phyloP scores from a whole-genome alignment of 148 eudicot species.

The Dianthus caryophyllus region DNA sequence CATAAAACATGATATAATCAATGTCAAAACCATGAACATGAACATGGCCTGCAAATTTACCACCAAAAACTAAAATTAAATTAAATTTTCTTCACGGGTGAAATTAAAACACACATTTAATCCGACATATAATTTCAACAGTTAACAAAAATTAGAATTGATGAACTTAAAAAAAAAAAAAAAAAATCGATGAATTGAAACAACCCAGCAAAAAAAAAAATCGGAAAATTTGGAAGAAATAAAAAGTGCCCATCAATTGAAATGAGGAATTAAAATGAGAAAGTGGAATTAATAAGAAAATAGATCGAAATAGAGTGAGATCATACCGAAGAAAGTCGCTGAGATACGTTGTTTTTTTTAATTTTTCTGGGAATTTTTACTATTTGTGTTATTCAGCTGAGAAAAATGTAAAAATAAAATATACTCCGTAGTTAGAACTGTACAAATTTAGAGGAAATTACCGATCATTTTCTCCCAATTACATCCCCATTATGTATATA shows the following conservation, averaged over 20 bases:
- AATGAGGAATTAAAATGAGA: neutral
- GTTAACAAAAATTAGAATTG: neutral
- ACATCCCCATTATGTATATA: too few relatives aligned
- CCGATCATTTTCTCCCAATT: too few relatives aligned
- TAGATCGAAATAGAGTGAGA: neutral
- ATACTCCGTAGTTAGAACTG: too few relatives aligned
- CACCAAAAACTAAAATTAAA: neutral
- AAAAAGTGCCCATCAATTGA: slow-evolving; percentile 8
- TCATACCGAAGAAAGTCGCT: slow-evolving; percentile 6
- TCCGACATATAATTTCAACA: neutral
- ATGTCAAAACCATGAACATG: neutral
- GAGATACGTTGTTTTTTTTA: neutral
- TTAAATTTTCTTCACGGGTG: neutral
- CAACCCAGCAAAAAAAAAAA: slow-evolving; percentile 4
- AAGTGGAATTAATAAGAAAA: slow-evolving; percentile 7
- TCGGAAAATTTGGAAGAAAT: neutral
- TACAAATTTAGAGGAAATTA: too few relatives aligned
- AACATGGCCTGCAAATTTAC: neutral
- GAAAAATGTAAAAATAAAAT: too few relatives aligned
- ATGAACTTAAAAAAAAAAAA: neutral
- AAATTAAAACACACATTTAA: too few relatives aligned
- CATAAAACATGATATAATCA: neutral
- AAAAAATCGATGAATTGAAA: neutral
- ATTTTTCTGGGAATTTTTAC: neutral
- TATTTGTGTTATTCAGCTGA: too few relatives aligned